Evolutionary conservation across 2,329 filamentous ascomycete species (phyloP), one percentile per base, ranked within the genome.

Genomic region (Xylaria multiplex): DNA sequence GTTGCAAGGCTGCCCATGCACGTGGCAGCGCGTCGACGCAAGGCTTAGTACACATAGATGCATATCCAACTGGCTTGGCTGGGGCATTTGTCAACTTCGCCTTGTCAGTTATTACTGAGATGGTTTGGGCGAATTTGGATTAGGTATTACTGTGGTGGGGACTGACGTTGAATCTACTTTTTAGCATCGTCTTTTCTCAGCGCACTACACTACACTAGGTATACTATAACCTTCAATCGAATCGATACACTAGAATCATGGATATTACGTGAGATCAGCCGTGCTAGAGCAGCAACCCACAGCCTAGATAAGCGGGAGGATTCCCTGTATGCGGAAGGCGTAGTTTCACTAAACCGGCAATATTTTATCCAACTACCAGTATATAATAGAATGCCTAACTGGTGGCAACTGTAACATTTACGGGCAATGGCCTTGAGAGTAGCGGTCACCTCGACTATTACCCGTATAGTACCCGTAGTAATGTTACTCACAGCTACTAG

Each of bases 21-120:
- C 61, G 61, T 59, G 27, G 46, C 9, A 22, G 61, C 37, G 14
- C 27, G 19, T 27, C 16, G 14, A 37, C 8, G 54, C 49, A 64
- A 64, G 54, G 54, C 55, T 64, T 64, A 64, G 61, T 64, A 64
- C 46, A 48, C 61, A 64, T 27, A 53, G 61, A 22, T 16, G 37
- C 30, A 24, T 16, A 16, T 42, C 19, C 53, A 2, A 42, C 54
- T 59, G 19, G 40, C 50, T 19, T 40, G 56, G 54, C 61, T 54
- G 54, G 42, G 46, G 4, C 16, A 64, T 64, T 59, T 64, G 61
- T 64, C 61, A 64, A 27, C 55, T 30, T 24, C 40, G 55, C 24
- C 40, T 59, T 37, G 61, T 46, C 48, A 19, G 53, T 42, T 52
- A 37, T 24, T 63, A 43, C 22, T 40, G 13, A 5, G 11, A 24